These are phyloP conservation scores for Acer yangbiense DNA, from an alignment of 345 rosid genomes.

Conservation along the genomic window DNA sequence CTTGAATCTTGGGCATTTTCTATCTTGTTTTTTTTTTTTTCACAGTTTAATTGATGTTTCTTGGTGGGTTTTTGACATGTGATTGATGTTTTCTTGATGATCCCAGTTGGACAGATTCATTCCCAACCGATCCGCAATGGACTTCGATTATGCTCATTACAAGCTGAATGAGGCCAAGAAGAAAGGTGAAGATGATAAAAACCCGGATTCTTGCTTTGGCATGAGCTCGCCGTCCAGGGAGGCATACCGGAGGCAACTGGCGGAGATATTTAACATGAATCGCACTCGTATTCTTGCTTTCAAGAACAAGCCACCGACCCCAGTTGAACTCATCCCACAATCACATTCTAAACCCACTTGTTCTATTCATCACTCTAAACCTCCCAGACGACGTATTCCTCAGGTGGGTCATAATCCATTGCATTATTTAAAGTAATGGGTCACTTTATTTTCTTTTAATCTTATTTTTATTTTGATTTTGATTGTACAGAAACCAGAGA, in stretches of 20 bases:
- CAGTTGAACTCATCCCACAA: constrained; percentile 27
- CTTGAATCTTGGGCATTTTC: not conserved
- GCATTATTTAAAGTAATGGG: no score
- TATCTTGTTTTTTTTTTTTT: not conserved
- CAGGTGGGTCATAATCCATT: constrained; percentile 29
- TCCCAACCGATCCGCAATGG: not conserved
- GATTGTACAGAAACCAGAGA: constrained; percentile 21
- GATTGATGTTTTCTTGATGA: not conserved
- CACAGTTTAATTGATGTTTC: not conserved
- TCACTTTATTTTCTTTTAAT: not conserved
- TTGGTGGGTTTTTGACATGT: not conserved
- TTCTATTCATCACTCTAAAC: constrained; percentile 28
- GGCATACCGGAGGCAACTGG: constrained; percentile 62
- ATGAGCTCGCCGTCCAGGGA: constrained; percentile 59
- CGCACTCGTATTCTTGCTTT: constrained; percentile 59
- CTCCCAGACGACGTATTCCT: constrained; percentile 38
- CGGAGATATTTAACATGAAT: constrained; percentile 35
- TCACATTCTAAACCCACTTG: constrained; percentile 9
- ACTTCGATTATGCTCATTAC: not conserved
- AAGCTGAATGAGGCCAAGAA: not conserved
- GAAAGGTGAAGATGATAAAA: constrained; percentile 31
- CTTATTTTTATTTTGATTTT: not conserved
- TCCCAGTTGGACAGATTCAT: constrained; percentile 4
- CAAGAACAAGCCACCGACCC: constrained; percentile 61
- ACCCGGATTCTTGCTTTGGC: not conserved